phyloP scores from a whole-genome alignment of 2,329 filamentous ascomycete genomes.

The Septoria petroselini region DNA sequence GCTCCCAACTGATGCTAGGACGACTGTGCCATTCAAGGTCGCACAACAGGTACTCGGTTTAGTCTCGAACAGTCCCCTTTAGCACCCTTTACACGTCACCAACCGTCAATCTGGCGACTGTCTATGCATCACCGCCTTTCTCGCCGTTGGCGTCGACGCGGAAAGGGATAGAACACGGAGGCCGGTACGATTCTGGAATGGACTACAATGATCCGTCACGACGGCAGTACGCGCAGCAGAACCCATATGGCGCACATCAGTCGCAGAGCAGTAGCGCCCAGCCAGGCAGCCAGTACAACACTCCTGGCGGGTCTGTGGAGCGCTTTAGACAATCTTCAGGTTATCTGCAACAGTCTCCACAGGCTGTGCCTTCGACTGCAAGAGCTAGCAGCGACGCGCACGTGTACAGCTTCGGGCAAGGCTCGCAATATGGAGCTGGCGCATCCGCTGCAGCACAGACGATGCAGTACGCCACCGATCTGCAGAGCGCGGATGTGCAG shows the following conservation, averaged over 20 bases:
- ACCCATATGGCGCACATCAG: conserved; percentile 32
- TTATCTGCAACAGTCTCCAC: conserved; percentile 45
- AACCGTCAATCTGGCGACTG: conserved; percentile 32
- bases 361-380: conserved; percentile 41
- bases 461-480: conserved; percentile 55
- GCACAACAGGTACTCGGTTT: conserved; percentile 1
- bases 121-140: conserved; percentile 36
- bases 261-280: conserved; percentile 33
- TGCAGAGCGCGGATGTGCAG: conserved; percentile 58
- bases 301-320: conserved; percentile 47
- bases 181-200: conserved; percentile 32
- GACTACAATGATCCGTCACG: conserved; percentile 38
- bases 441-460: conserved; percentile 49
- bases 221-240: conserved; percentile 36
- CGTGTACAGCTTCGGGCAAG: conserved; percentile 54
- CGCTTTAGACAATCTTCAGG: conserved; percentile 48
- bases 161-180: conserved; percentile 25
- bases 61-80: background rate
- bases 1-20: conserved; percentile 10
- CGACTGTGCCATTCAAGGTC: conserved; percentile 3
- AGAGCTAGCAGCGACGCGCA: conserved; percentile 41
- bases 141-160: conserved; percentile 34
- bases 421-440: conserved; percentile 55
- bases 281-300: conserved; percentile 42
- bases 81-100: conserved; percentile 8